A percentile compares a stretch with the other conserved stretches of the same genome.
phyloP scores from a whole-genome alignment of 2,329 filamentous ascomycete genomes.

The Tolypocladium guangdongense region DNA sequence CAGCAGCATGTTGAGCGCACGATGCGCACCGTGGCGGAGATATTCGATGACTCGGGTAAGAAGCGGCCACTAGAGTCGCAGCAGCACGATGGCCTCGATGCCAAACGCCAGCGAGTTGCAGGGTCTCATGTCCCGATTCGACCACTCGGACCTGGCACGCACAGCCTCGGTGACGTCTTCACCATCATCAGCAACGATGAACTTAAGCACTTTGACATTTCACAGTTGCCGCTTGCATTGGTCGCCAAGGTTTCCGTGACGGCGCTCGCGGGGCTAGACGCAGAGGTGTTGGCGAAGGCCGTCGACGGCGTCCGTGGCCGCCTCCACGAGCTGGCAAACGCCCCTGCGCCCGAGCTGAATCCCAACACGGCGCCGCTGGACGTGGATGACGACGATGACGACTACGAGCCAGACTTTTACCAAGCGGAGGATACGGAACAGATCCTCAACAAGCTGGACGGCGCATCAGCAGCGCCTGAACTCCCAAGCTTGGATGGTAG shows the following conservation, averaged over 20 bases:
- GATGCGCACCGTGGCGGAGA: constrained; percentile 64
- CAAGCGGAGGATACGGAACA: constrained; percentile 69
- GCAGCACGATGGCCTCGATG: constrained; percentile 61
- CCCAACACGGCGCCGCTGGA: constrained; percentile 49
- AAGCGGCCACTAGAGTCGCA: constrained; percentile 67
- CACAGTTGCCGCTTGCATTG: constrained; percentile 62
- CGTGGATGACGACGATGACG: constrained; percentile 69
- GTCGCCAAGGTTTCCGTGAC: constrained; percentile 74
- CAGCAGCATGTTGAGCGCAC: constrained; percentile 80
- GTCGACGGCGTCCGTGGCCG: constrained; percentile 52
- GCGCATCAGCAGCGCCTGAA: constrained; percentile 42
- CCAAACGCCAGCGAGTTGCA: constrained; percentile 69
- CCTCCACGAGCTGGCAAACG: constrained; percentile 31
- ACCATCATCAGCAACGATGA: constrained; percentile 66
- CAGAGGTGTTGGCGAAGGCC: constrained; percentile 57
- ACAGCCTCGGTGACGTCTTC: constrained; percentile 74
- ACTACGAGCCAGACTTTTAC: constrained; percentile 84
- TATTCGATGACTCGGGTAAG: constrained; percentile 65
- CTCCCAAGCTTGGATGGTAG: constrained; percentile 19
- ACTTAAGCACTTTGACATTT: constrained; percentile 72
- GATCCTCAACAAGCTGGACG: constrained; percentile 66
- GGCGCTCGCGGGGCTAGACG: constrained; percentile 62
- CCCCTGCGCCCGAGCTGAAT: constrained; percentile 36
- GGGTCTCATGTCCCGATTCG: constrained; percentile 43
- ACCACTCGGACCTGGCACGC: constrained; percentile 62